Evolutionary conservation across 345 rosid genomes (phyloP).

Genomic region (Iberis pinnata): DNA sequence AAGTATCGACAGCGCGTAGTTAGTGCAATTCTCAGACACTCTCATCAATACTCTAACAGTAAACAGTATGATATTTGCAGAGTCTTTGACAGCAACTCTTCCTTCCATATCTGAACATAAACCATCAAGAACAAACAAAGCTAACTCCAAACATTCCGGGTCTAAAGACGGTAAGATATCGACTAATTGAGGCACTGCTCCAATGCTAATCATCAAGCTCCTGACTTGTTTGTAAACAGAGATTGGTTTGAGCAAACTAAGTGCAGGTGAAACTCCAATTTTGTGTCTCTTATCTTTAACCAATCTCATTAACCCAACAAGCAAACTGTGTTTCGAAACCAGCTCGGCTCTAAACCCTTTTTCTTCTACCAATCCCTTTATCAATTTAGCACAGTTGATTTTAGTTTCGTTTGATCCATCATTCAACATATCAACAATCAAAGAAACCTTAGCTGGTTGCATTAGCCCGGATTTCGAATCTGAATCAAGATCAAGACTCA

Average conservation of each 20-base stretch:
- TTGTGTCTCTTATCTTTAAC: slow-evolving; percentile 49
- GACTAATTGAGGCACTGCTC: slow-evolving; percentile 53
- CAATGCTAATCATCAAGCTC: slow-evolving; percentile 44
- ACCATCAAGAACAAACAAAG: slow-evolving; percentile 39
- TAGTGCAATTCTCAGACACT: slow-evolving; percentile 54
- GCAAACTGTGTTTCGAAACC: slow-evolving; percentile 55
- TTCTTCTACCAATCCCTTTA: slow-evolving; percentile 40
- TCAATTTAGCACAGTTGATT: slow-evolving; percentile 49
- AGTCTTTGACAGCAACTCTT: slow-evolving; percentile 51
- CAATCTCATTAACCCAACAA: slow-evolving; percentile 56
- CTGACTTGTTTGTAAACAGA: slow-evolving; percentile 37
- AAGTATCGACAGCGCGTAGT: slow-evolving; percentile 42
- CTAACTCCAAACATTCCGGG: slow-evolving; percentile 48
- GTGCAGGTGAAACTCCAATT: slow-evolving; percentile 44
- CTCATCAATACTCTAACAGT: slow-evolving; percentile 48
- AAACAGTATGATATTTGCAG: slow-evolving; percentile 43
- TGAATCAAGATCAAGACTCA: slow-evolving; percentile 53
- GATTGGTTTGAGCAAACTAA: slow-evolving; percentile 41
- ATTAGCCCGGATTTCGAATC: slow-evolving; percentile 43
- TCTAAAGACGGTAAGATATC: slow-evolving; percentile 41
- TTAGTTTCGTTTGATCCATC: slow-evolving; percentile 71
- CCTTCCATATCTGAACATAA: slow-evolving; percentile 44
- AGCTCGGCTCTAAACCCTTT: slow-evolving; percentile 42
- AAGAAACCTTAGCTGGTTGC: slow-evolving; percentile 62
- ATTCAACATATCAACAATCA: slow-evolving; percentile 65